Percentiles rank a stretch among this genome's conserved stretches.
phyloP scores from a whole-genome alignment of 768 basidiomycete genomes.

The Flagelloscypha sp. region DNA sequence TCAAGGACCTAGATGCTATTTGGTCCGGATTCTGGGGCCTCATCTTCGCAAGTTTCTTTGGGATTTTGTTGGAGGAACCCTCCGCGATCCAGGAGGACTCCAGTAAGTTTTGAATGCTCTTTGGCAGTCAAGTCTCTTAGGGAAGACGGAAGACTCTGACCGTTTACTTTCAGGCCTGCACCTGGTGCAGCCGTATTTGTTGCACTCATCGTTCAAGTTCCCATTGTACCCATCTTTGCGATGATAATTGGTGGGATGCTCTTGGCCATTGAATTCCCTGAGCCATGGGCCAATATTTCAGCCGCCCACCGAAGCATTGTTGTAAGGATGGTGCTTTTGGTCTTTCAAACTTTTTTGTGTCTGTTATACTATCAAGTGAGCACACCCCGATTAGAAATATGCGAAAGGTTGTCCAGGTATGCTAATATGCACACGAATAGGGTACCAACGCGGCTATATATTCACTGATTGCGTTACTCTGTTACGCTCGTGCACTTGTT shows the following conservation, averaged over 20 bases:
- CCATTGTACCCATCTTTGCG: constrained; percentile 62
- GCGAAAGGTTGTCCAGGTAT: too few relatives aligned
- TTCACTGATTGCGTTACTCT: constrained; percentile 62
- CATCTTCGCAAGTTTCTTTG: constrained; percentile 90
- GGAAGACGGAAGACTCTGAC: background rate
- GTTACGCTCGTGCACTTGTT: constrained; percentile 58
- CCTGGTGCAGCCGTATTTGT: constrained; percentile 56
- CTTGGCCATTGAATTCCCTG: constrained; percentile 64
- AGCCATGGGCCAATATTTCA: constrained; percentile 47
- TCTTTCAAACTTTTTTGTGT: constrained; percentile 53
- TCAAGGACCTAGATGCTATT: constrained; percentile 46
- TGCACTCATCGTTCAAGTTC: constrained; percentile 65
- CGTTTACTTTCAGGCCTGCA: constrained; percentile 55
- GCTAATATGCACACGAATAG: too few relatives aligned
- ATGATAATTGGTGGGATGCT: constrained; percentile 54
- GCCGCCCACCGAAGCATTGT: constrained; percentile 59
- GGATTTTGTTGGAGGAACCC: constrained; percentile 82
- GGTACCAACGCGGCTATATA: constrained; percentile 80
- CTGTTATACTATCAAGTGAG: constrained; percentile 73
- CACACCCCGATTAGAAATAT: too few relatives aligned
- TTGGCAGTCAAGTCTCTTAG: background rate
- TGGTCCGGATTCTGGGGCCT: constrained; percentile 80
- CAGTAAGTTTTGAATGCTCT: constrained; percentile 48
- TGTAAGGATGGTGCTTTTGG: constrained; percentile 51
- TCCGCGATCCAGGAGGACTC: constrained; percentile 71